Conservation (phyloP, 73 alveolate species). For the Symbiodinium pilosum region DNA sequence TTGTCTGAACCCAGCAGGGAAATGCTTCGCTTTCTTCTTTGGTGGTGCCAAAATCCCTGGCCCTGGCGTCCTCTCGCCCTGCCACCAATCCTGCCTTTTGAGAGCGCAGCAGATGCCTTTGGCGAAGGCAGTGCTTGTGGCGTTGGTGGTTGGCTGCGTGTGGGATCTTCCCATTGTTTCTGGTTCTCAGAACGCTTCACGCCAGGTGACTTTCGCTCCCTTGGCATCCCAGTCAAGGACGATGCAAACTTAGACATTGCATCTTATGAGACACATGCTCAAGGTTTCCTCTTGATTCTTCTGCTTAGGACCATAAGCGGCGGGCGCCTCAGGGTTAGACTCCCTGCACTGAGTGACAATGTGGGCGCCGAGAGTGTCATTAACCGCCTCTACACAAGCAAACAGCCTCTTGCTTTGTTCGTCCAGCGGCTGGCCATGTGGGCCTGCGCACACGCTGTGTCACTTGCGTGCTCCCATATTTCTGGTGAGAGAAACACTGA, state of each 20-base stretch:
- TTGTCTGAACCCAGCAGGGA: not conserved
- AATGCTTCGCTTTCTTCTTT: not conserved
- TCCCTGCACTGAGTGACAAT: not conserved
- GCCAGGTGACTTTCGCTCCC: not conserved
- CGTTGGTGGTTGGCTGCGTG: not conserved
- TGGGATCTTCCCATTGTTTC: not conserved
- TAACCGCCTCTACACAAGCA: not conserved
- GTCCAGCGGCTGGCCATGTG: not conserved
- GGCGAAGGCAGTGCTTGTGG: not conserved
- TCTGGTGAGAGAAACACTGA: not conserved
- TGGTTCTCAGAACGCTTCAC: not conserved
- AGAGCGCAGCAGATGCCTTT: not conserved
- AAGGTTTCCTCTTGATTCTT: no score
- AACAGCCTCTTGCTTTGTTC: not conserved
- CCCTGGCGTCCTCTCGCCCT: not conserved
- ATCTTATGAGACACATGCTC: no score
- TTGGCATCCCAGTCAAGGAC: not conserved
- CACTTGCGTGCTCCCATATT: not conserved
- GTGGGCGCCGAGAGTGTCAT: not conserved
- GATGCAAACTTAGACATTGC: not conserved
- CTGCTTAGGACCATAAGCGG: not conserved
- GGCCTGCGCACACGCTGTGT: not conserved
- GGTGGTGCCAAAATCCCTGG: not conserved
- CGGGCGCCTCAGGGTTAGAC: not conserved
- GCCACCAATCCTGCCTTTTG: not conserved